Evolutionary conservation across 331 rosid species (phyloP).

Genomic region (Acacia concinna): DNA sequence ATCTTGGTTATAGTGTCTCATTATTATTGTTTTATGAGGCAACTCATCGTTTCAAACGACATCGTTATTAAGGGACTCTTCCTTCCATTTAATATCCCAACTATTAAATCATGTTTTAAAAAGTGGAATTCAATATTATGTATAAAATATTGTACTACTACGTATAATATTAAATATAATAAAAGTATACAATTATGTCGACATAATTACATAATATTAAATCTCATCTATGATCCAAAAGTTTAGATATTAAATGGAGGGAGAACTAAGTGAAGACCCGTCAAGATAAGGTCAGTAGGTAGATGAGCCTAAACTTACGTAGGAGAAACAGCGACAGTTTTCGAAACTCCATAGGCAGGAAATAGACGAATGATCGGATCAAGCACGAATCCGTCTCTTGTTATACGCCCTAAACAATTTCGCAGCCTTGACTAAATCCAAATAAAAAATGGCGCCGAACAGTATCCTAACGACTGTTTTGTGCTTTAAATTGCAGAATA

Average conservation of each 20-base stretch:
- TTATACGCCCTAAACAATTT: background rate
- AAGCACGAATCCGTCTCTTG: background rate
- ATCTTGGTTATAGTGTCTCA: background rate
- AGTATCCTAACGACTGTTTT: background rate
- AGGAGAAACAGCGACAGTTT: background rate
- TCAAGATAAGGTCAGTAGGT: too few species aligned
- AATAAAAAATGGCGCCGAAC: background rate
- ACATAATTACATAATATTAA: too few species aligned
- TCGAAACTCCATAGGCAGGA: background rate
- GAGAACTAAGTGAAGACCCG: too few species aligned
- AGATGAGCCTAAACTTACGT: background rate
- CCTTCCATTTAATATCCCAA: too few species aligned
- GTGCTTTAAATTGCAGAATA: background rate
- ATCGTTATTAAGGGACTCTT: too few species aligned
- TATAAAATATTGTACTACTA: too few species aligned
- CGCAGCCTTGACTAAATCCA: background rate
- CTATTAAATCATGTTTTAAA: too few species aligned
- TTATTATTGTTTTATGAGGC: background rate
- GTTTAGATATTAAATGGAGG: too few species aligned
- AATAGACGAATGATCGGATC: background rate
- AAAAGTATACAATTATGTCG: too few species aligned
- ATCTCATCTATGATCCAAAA: too few species aligned
- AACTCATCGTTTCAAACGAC: background rate
- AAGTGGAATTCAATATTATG: too few species aligned
- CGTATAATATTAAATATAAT: too few species aligned